Conservation (phyloP, 1,284 basidiomycete genomes). For the Melampsora larici-populina region DNA sequence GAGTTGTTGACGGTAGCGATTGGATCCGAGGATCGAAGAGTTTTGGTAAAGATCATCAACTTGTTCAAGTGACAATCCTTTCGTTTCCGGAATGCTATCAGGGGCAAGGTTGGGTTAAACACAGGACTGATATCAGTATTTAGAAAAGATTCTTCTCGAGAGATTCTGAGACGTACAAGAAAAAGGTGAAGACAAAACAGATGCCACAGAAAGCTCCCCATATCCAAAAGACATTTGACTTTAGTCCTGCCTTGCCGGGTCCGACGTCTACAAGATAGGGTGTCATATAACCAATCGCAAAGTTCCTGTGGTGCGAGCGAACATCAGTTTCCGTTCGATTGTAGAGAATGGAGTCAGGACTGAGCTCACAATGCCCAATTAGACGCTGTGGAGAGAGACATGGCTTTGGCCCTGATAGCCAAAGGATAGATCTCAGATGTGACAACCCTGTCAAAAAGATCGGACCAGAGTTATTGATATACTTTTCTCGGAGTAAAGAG, state of each 20-base stretch:
- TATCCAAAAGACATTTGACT: constrained; percentile 81
- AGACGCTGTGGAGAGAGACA: constrained; percentile 68
- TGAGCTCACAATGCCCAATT: constrained; percentile 61
- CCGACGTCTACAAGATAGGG: constrained; percentile 70
- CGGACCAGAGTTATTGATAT: background rate
- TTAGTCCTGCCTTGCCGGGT: constrained; percentile 63
- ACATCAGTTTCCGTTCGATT: background rate
- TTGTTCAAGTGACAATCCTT: too few relatives aligned
- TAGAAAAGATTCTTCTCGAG: background rate
- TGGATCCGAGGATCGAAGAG: constrained; percentile 45
- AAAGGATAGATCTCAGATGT: constrained; percentile 64
- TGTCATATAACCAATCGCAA: constrained; percentile 64
- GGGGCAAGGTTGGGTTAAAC: background rate
- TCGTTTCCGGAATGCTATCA: constrained; percentile 45
- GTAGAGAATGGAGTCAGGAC: constrained; percentile 57
- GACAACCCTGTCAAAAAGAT: constrained; percentile 64
- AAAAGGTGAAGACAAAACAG: constrained; percentile 48
- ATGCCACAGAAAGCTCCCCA: constrained; percentile 62
- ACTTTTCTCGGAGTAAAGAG: background rate
- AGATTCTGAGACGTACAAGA: constrained; percentile 8
- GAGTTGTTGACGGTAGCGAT: constrained; percentile 35
- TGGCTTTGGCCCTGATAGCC: constrained; percentile 70
- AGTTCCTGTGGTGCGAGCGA: constrained; percentile 53
- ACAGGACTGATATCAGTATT: background rate
- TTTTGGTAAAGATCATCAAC: constrained; percentile 65